These are phyloP conservation scores for Stagonosporopsis rhizophila DNA, from an alignment of 2,329 filamentous ascomycete genomes.

Conservation along the genomic window DNA sequence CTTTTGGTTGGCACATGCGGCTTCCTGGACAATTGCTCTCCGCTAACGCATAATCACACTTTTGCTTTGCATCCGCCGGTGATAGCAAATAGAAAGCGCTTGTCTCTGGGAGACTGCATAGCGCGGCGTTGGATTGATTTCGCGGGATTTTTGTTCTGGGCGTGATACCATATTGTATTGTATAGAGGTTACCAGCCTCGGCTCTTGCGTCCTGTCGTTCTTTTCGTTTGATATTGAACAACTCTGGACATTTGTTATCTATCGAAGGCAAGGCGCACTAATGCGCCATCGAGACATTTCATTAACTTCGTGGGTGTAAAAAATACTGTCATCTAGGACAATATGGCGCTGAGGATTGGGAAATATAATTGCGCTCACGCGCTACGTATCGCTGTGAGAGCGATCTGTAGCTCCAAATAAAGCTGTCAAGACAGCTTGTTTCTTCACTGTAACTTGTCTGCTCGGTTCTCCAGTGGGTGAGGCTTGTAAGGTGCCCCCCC, in stretches of 20 bases:
- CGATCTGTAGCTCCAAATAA: constrained; percentile 5
- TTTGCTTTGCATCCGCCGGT: not conserved
- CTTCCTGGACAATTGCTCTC: constrained; percentile 11
- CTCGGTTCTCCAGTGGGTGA: not conserved
- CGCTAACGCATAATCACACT: not conserved
- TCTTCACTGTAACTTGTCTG: not conserved
- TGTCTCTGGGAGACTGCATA: constrained; percentile 26
- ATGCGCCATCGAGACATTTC: not conserved
- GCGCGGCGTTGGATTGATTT: constrained; percentile 37
- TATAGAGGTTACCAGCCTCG: constrained; percentile 27
- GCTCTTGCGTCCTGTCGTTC: constrained; percentile 32
- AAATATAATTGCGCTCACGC: constrained; percentile 15
- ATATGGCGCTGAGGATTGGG: constrained; percentile 5
- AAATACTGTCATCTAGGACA: constrained; percentile 8
- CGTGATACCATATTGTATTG: constrained; percentile 39
- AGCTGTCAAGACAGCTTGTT: constrained; percentile 6
- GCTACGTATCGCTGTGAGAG: constrained; percentile 3
- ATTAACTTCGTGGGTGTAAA: constrained; percentile 1
- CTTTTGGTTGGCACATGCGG: constrained; percentile 33
- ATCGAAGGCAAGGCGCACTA: not conserved
- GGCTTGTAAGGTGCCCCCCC: constrained; percentile 6
- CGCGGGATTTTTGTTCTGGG: constrained; percentile 20
- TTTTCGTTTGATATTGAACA: constrained; percentile 1
- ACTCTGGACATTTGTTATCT: constrained; percentile 6
- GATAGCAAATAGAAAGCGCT: constrained; percentile 10